Percentiles rank a stretch among this genome's conserved stretches.
Evolutionary conservation across 2,329 filamentous ascomycete genomes (phyloP).

Genomic region (Ilyonectria mors-panacis): DNA sequence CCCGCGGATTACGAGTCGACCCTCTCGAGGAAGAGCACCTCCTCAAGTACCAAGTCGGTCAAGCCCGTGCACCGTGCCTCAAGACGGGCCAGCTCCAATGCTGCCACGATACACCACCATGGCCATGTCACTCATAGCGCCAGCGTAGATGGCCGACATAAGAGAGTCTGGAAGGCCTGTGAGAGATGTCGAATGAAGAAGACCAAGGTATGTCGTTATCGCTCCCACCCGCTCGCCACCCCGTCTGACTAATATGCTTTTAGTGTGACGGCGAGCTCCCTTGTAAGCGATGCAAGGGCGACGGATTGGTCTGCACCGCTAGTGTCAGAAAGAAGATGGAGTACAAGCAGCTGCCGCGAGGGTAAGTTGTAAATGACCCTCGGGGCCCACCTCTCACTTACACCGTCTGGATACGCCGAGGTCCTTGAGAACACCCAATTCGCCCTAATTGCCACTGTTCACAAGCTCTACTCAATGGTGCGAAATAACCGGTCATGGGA

Average conservation of each 20-base stretch:
- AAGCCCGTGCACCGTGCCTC: conserved; percentile 67
- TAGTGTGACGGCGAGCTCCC: conserved; percentile 77
- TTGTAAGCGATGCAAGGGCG: conserved; percentile 77
- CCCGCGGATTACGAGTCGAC: conserved; percentile 61
- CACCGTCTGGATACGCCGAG: conserved; percentile 69
- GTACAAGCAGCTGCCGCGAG: conserved; percentile 75
- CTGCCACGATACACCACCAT: conserved; percentile 55
- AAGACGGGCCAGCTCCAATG: conserved; percentile 63
- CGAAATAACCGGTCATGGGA: conserved; percentile 72
- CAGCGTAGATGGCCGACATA: conserved; percentile 70
- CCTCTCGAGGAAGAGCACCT: conserved; percentile 56
- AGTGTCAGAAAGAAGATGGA: conserved; percentile 78
- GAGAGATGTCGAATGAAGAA: conserved; percentile 79
- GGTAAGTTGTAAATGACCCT: conserved; percentile 58
- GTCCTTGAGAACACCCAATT: conserved; percentile 77
- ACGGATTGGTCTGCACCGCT: conserved; percentile 74
- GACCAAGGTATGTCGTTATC: conserved; percentile 69
- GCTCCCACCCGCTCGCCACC: conserved; percentile 25
- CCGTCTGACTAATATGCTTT: conserved; percentile 29
- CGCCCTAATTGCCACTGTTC: conserved; percentile 74
- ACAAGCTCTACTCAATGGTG: conserved; percentile 77
- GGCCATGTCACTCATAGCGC: conserved; percentile 52
- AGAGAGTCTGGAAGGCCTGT: conserved; percentile 77
- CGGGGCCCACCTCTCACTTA: conserved; percentile 33
- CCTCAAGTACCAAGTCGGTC: conserved; percentile 60